Evolutionary conservation across 768 basidiomycete genomes (phyloP), one percentile per base, ranked within the genome.

Genomic region (Mycena rebaudengoi): DNA sequence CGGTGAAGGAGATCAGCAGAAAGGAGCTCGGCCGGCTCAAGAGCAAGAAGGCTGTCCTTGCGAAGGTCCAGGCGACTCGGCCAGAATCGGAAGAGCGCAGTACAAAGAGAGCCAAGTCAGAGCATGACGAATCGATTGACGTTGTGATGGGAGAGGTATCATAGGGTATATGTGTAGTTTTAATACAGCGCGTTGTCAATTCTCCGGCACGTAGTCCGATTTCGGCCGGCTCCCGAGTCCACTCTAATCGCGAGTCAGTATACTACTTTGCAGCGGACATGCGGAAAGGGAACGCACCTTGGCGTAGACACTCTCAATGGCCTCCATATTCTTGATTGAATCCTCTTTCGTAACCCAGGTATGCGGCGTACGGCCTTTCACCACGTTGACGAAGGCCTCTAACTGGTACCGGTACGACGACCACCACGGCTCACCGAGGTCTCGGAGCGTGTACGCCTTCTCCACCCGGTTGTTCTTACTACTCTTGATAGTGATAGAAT

Each of bases 331-430:
- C 54, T 75, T 73, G 44, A 90, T 72, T 2, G 86, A 83, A 68
- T 88, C 85, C 56, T 89, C 83, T 14, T 73, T 74, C 7, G 76
- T 71, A 35, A 89, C 66, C 89, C 89, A 91, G 14, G 80, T 81
- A 58, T 83, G 79, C 2, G 87, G 85, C 21, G 74, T 71, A 32
- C 83, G 77, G 18, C 87, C 87, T 60, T 78, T 78, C 44, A 91
- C 63, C 70, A 79, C 82, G 69, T 91, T 85, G 8, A 90, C 84
- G 58, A 89, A 89, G 7, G 85, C 86, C 74, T 90, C 88, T 35
- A 90, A 74, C 73, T 90, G 88, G 62, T 84, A 87, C 37, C 80
- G 72, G 60, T 79, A 84, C 23, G 87, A 84, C 35, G 84, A 77
- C 88, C 88, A 91, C 83, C 85, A 87, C 10, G 77, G 76, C 71